Conservation (phyloP, 306 rosid genomes). For the Cucurbita argyrosperma region DNA sequence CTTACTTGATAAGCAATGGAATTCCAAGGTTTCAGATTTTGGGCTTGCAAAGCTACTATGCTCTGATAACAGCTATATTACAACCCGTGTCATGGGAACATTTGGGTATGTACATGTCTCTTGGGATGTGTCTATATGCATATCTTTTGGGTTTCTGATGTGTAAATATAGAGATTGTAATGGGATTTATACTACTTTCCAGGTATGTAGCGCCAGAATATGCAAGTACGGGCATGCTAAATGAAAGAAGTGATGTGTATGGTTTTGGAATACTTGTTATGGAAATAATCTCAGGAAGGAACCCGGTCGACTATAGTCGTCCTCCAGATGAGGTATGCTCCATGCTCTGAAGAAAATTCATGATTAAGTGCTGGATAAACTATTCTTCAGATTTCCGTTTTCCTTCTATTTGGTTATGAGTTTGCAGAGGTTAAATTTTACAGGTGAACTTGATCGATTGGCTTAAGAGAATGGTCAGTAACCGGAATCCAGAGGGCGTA, state of each 20-base stretch:
- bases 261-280: constrained; percentile 81
- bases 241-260: constrained; percentile 75
- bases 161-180: background rate
- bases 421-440: constrained; percentile 4
- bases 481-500: constrained; percentile 65
- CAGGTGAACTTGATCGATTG: constrained; percentile 84
- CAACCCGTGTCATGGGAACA: constrained; percentile 95
- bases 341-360: background rate
- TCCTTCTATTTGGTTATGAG: constrained; percentile 2
- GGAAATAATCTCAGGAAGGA: constrained; percentile 87
- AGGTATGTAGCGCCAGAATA: constrained; percentile 95
- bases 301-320: constrained; percentile 68
- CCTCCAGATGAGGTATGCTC: constrained; percentile 65
- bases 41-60: constrained; percentile 88
- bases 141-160: background rate
- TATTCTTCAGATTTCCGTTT: background rate
- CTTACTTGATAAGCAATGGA: constrained; percentile 77
- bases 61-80: constrained; percentile 59
- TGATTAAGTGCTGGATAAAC: background rate
- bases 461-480: constrained; percentile 78
- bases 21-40: constrained; percentile 82
- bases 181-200: constrained; percentile 9
- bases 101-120: constrained; percentile 43
- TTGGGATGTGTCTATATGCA: background rate
- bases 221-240: constrained; percentile 87